phyloP scores from a whole-genome alignment of 2,329 filamentous ascomycete species.

The Xylariaceae sp. region DNA sequence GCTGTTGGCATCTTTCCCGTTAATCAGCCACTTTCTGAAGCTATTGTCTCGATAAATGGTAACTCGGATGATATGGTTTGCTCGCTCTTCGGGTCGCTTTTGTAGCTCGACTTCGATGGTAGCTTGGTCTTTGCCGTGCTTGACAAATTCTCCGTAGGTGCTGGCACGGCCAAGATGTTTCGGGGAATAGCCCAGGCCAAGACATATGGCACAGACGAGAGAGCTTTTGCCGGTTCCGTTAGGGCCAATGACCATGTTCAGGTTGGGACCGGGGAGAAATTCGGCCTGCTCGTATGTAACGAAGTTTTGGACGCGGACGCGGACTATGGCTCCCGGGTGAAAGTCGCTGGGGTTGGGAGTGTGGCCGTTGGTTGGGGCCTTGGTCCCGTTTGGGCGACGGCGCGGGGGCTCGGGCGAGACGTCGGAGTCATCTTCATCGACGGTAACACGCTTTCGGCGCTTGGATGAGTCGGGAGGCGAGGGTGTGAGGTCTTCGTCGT shows the following conservation, averaged over 20 bases:
- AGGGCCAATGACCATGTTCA: conserved; percentile 99
- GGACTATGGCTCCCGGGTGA: conserved; percentile 80
- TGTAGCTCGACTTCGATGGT: conserved; percentile 89
- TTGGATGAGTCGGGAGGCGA: conserved; percentile 26
- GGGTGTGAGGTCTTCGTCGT: conserved; percentile 29
- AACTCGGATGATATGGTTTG: conserved; percentile 71
- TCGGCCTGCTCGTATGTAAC: conserved; percentile 93
- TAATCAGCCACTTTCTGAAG: conserved; percentile 72
- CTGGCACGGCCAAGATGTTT: conserved; percentile 82
- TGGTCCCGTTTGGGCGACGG: conserved; percentile 10
- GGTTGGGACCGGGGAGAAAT: conserved; percentile 82
- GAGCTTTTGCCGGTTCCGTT: conserved; percentile 98
- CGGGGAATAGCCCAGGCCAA: conserved; percentile 82
- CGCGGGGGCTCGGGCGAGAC: conserved; percentile 1
- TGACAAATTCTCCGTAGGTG: conserved; percentile 84
- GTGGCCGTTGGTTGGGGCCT: conserved; percentile 10
- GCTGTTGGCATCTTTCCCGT: conserved; percentile 59
- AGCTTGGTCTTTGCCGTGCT: conserved; percentile 75
- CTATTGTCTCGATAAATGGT: conserved; percentile 80
- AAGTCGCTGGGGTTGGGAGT: conserved; percentile 32
- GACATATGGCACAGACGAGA: conserved; percentile 90
- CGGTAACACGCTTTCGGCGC: conserved; percentile 14
- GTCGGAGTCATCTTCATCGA: conserved; percentile 8
- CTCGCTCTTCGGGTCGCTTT: conserved; percentile 51
- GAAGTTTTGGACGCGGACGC: conserved; percentile 82